Evolutionary conservation across 1,284 basidiomycete species (phyloP), one percentile per base, ranked within the genome.

Genomic region (Cryptococcus amylolentus): DNA sequence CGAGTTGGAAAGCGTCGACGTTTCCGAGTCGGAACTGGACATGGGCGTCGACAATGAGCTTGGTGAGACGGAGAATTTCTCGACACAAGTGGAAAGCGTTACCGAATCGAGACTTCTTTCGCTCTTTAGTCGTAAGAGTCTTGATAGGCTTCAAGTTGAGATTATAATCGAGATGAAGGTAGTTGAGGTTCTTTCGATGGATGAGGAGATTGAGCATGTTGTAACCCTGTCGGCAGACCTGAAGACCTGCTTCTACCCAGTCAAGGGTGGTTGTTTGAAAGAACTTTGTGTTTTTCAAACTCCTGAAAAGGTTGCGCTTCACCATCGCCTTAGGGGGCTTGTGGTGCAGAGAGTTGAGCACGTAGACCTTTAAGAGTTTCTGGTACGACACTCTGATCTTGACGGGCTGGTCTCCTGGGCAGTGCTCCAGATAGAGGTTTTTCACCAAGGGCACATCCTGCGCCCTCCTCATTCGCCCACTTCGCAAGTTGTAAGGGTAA

Each of bases 311-410:
- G 72, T 96, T 96, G 80, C 96, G 95, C 84, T 95, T 98, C 65
- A 90, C 89, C 88, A 95, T 95, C 4, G 96, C 87, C 80, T 97
- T 98, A 75, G 97, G 92, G 28, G 87, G 84, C 44, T 89, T 83
- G 55, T 87, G 87, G 71, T 91, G 88, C 27, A 99, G 81, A 76
- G 94, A 91, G 76, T 98, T 99, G 65, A 97, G 81, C 35, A 99
- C 95, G 78, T 84, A 98, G 71, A 88, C 89, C 78, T 98, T 99
- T 62, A 98, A 83, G 28, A 99, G 82, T 80, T 99, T 99, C 81
- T 99, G 96, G 73, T 99, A 98, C 41, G 94, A 98, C 1, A 99
- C 96, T 66, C 96, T 88, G 67, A 98, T 91, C 83, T 99, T 99
- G 73, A 98, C 95, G 0, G 94, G 86, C 76, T 96, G 92, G 51